Conservation (phyloP, 1,284 basidiomycete genomes). For the Cutaneotrichosporon cyanovorans region DNA sequence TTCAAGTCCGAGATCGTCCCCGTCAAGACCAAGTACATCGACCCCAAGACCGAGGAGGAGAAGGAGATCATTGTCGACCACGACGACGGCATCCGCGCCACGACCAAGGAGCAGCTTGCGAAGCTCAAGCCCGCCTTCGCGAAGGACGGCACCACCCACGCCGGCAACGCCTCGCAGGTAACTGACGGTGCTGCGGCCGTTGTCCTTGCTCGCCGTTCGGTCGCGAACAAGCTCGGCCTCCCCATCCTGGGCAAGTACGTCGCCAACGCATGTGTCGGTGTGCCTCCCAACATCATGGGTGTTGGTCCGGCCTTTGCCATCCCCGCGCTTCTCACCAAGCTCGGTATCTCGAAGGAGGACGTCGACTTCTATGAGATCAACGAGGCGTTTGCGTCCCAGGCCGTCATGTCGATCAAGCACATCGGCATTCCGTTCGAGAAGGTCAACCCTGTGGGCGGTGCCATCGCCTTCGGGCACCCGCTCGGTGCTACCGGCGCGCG, state of each 20-base stretch:
- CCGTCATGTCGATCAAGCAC: constrained; percentile 68
- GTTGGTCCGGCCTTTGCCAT: constrained; percentile 88
- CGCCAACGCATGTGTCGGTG: constrained; percentile 65
- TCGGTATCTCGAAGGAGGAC: constrained; percentile 65
- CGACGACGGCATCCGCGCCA: constrained; percentile 91
- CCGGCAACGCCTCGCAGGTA: constrained; percentile 85
- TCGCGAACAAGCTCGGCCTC: constrained; percentile 79
- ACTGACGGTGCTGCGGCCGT: constrained; percentile 98
- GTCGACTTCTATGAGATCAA: constrained; percentile 88
- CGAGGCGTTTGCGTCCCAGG: constrained; percentile 86
- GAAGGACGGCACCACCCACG: constrained; percentile 84
- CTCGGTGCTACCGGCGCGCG: constrained; percentile 65
- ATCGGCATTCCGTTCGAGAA: constrained; percentile 67
- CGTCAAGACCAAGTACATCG: constrained; percentile 59
- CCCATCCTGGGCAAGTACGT: constrained; percentile 92
- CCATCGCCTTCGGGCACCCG: constrained; percentile 50
- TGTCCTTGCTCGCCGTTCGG: constrained; percentile 73
- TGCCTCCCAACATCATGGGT: constrained; percentile 81
- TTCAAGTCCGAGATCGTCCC: constrained; percentile 91
- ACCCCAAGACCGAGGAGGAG: constrained; percentile 79
- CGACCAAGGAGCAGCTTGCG: constrained; percentile 72
- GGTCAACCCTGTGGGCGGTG: constrained; percentile 84
- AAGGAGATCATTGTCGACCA: constrained; percentile 68
- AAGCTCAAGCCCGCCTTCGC: constrained; percentile 93
- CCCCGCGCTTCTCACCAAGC: constrained; percentile 68